Base-by-base conservation (phyloP, 371 early-diverging fungal species). In the Massospora cicadina region DNA sequence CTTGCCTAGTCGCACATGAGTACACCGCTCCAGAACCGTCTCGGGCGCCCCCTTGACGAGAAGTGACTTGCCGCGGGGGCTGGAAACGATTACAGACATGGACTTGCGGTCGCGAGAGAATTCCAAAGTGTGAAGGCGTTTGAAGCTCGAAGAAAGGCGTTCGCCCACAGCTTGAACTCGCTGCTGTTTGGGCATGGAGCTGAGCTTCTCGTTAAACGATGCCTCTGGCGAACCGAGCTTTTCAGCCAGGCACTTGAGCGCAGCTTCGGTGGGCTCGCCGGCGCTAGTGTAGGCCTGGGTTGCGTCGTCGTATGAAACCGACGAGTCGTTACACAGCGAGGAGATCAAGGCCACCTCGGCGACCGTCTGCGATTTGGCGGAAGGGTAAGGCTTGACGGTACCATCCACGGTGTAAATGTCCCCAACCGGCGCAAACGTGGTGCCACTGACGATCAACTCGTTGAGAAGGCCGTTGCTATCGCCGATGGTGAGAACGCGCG, bases 241-340 rank as follows among this genome's bases (percentile, higher is more conserved):
- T 73, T 97, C 98, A 26, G 88, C 94, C 31, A 96, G 79, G 25
- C 90, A 88, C 67, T 86, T 85, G 61, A 97, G 80, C 21, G 98
- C 96, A n/a, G 95, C 98, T 75, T 97, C 98, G 28, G 98, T 97
- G n/a, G 98, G 97, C 79, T 98, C 98, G 65, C 98, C 98, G 65
- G 93, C 81, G 69, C 83, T 84, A 43, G 58, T 28, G 32, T 58
- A 68, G 53, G 66, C 56, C 25, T 70, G 67, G 31, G 43, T 69
- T 32, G 72, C 81, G 67, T 80, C 76, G 69, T 89, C 86, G 73
- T 88, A 95, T 13, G 78, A 71, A 61, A 98, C 84, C 23, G 77
- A 74, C 28, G 97, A 80, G 70, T 94, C 90, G 73, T 98, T 98
- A 80, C 97, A 96, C 57, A 88, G 74, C n/a, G 89, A 79, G 68